Percentiles rank a stretch among this genome's conserved stretches.
These are phyloP conservation scores for Penicillium desertorum DNA, from an alignment of 495 filamentous ascomycete species.

Conservation along the genomic window DNA sequence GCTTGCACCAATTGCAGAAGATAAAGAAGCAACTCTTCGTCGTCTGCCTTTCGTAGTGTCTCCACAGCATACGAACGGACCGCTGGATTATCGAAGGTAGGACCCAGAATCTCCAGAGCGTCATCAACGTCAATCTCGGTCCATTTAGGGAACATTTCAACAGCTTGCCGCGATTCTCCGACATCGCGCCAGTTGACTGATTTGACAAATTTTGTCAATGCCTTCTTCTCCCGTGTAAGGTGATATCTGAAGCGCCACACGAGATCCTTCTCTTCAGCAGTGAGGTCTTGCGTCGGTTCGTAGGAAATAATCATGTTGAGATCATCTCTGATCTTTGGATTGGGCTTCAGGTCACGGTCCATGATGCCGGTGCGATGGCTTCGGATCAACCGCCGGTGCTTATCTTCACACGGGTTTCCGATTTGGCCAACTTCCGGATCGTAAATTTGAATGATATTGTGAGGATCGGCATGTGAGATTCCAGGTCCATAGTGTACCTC, in stretches of 20 bases:
- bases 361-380: slow-evolving; percentile 90
- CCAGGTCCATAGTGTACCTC: slow-evolving; percentile 82
- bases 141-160: slow-evolving; percentile 89
- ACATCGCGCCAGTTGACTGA: slow-evolving; percentile 89
- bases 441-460: slow-evolving; percentile 74
- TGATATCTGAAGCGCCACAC: slow-evolving; percentile 97
- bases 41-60: slow-evolving; percentile 84
- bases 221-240: slow-evolving; percentile 86
- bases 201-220: slow-evolving; percentile 96
- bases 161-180: slow-evolving; percentile 83
- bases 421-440: slow-evolving; percentile 86
- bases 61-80: slow-evolving; percentile 94
- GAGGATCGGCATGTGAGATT: slow-evolving; percentile 61
- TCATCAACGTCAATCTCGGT: slow-evolving; percentile 97
- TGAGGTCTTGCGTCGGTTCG: slow-evolving; percentile 84
- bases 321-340: slow-evolving; percentile 93
- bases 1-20: slow-evolving; percentile 95
- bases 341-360: slow-evolving; percentile 91
- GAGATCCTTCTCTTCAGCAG: slow-evolving; percentile 87
- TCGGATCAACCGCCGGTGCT: slow-evolving; percentile 86
- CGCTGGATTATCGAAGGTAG: slow-evolving; percentile 81
- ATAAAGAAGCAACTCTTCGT: slow-evolving; percentile 90
- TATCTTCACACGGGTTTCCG: slow-evolving; percentile 94
- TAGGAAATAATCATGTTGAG: slow-evolving; percentile 89
- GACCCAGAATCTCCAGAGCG: slow-evolving; percentile 90